A percentile compares a stretch with the other conserved stretches of the same genome.
Evolutionary conservation across 345 rosid genomes (phyloP).

Genomic region (Eutrema heterophyllum): DNA sequence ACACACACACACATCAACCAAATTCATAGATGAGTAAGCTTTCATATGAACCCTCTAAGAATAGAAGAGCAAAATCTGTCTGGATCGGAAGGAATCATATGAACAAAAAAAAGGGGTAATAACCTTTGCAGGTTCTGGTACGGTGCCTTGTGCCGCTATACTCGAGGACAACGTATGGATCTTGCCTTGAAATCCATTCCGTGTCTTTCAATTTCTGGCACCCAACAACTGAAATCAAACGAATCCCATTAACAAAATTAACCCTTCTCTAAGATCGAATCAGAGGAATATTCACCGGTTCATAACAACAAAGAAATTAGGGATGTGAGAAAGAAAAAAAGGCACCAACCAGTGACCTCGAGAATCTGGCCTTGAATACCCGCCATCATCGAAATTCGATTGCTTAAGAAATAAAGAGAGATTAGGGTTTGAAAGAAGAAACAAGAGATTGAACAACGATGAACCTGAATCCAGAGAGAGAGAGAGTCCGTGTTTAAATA

Average conservation of each 20-base stretch:
- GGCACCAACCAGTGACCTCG: slow-evolving; percentile 62
- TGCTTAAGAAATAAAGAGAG: not conserved
- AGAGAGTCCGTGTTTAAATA: not conserved
- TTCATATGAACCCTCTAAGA: too few relatives aligned
- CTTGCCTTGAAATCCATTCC: slow-evolving; percentile 72
- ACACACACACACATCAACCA: not conserved
- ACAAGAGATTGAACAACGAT: not conserved
- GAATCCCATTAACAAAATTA: not conserved
- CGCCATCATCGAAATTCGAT: slow-evolving; percentile 27
- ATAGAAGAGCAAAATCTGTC: not conserved
- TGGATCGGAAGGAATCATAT: slow-evolving; percentile 6
- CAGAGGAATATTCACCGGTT: not conserved
- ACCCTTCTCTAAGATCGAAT: not conserved
- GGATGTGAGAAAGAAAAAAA: not conserved
- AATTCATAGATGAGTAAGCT: not conserved
- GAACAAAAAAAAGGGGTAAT: not conserved
- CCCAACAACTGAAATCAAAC: slow-evolving; percentile 43
- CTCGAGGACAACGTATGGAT: slow-evolving; percentile 61
- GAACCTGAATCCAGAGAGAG: not conserved
- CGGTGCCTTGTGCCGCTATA: slow-evolving; percentile 45
- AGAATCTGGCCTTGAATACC: slow-evolving; percentile 73
- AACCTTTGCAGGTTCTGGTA: slow-evolving; percentile 72
- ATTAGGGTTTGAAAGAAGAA: not conserved
- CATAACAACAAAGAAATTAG: not conserved
- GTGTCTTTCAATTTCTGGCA: slow-evolving; percentile 65